phyloP scores from a whole-genome alignment of 2,329 filamentous ascomycete species.

The Penicillium sp. region DNA sequence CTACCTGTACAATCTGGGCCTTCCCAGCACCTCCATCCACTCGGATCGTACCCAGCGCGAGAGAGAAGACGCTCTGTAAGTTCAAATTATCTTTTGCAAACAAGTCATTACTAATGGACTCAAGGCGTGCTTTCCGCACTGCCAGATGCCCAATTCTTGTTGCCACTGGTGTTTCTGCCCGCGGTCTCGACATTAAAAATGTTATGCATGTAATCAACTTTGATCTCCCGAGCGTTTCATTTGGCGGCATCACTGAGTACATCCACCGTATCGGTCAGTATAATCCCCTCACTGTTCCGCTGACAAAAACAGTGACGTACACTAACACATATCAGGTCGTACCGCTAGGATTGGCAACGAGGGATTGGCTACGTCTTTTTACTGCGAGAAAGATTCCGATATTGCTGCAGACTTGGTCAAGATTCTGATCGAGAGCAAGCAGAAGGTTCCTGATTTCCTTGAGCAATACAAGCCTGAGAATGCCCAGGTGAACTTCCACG shows the following conservation, averaged over 20 bases:
- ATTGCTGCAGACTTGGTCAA: constrained; percentile 77
- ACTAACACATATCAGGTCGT: constrained; percentile 62
- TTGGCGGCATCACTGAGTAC: constrained; percentile 94
- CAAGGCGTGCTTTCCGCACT: constrained; percentile 74
- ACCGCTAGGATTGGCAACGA: constrained; percentile 91
- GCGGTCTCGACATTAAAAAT: constrained; percentile 86
- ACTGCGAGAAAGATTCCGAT: constrained; percentile 73
- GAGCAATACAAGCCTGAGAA: constrained; percentile 56
- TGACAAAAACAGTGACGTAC: neutral
- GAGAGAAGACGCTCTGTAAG: constrained; percentile 84
- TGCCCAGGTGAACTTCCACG: constrained; percentile 54
- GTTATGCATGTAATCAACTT: constrained; percentile 94
- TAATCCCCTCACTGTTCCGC: neutral
- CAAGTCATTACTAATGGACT: constrained; percentile 6
- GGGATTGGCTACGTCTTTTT: constrained; percentile 88
- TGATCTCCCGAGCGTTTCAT: constrained; percentile 73
- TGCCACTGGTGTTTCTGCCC: constrained; percentile 83
- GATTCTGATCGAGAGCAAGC: constrained; percentile 77
- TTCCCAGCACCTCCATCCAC: constrained; percentile 90
- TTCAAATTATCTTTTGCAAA: constrained; percentile 18
- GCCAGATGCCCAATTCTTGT: constrained; percentile 80
- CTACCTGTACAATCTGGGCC: constrained; percentile 75
- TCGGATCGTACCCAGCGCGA: constrained; percentile 84
- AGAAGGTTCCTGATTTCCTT: constrained; percentile 83
- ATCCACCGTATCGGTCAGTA: constrained; percentile 85